Evolutionary conservation across 2,329 filamentous ascomycete genomes (phyloP), one percentile per base, ranked within the genome.

Genomic region (Cladophialophora exuberans): DNA sequence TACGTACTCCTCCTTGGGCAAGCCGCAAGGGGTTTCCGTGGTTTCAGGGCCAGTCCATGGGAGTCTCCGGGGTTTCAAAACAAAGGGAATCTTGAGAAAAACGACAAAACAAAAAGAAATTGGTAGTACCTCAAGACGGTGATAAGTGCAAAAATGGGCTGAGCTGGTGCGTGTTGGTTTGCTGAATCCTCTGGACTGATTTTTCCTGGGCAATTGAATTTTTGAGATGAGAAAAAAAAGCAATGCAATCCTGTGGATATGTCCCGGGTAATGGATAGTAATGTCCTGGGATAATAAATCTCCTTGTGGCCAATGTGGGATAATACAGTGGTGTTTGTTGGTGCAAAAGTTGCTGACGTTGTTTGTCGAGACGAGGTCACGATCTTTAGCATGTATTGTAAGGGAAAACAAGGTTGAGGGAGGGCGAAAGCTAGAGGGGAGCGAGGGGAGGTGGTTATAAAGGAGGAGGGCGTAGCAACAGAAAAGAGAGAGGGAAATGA

Each of bases 401-500:
- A 44, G 45, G 17, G 18, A 49, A 35, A 30, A 31, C 39, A n/a
- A 42, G 10, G 23, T 13, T 42, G 15, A 26, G 26, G 26, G 17
- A 31, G 46, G 31, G 18, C 2, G 9, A 31, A 23, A 41, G 15
- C 2, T 42, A 17, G 15, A 10, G 2, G 33, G 11, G n/a, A 33
- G 46, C 33, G 33, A 13, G 25, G 9, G 5, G 17, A 13, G 35
- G 13, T 17, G 25, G 23, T 41, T 49, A 49, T 49, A 49, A 49
- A 42, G 17, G n/a, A 45, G 18, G 45, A 13, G 6, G 31, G 11
- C 3, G 20, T 13, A 6, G 44, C 30, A 7, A 25, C 6, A 25
- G 44, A 55, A 51, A 38, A 47, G 33, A 48, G 30, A n/a, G 28
- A 43, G 31, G 20, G 42, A 39, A 46, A 47, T 38, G 44, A 54